Evolutionary conservation across 192 early-diverging fungal genomes (phyloP).

Genomic region (Linnemannia hyalina): DNA sequence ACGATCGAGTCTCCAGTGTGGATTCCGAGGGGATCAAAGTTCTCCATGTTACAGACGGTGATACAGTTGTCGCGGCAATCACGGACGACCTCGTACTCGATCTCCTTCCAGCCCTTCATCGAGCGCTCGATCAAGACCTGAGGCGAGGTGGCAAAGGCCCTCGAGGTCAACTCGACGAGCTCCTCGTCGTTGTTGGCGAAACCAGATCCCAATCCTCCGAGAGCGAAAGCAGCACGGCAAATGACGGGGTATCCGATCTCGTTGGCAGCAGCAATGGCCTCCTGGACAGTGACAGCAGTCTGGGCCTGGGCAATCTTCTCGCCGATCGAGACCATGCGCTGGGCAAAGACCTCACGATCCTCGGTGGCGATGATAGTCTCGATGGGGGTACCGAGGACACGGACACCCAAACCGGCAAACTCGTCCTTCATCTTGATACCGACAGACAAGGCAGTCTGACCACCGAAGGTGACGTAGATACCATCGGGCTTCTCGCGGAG

Average conservation of each 20-base stretch:
- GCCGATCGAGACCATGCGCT: constrained; percentile 84
- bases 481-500: constrained; percentile 96
- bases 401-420: constrained; percentile 83
- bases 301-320: constrained; percentile 93
- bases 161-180: constrained; percentile 82
- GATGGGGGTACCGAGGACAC: constrained; percentile 96
- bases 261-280: constrained; percentile 71
- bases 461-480: constrained; percentile 95
- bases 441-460: constrained; percentile 95
- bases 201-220: constrained; percentile 97
- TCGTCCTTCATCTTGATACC: constrained; percentile 91
- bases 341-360: constrained; percentile 96
- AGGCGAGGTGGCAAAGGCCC: constrained; percentile 87
- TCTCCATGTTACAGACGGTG: constrained; percentile 99
- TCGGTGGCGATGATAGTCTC: constrained; percentile 91
- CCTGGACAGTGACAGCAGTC: constrained; percentile 84
- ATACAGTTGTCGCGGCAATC: constrained; percentile 99
- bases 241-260: constrained; percentile 95
- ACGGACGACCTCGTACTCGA: constrained; percentile 99
- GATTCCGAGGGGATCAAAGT: constrained; percentile 98
- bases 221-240: constrained; percentile 92
- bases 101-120: constrained; percentile 99
- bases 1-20: constrained; percentile 99
- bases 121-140: constrained; percentile 95
- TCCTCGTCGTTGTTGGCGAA: constrained; percentile 85